Evolutionary conservation across 73 alveolate species (phyloP).

Genomic region (Uronychia setigera): DNA sequence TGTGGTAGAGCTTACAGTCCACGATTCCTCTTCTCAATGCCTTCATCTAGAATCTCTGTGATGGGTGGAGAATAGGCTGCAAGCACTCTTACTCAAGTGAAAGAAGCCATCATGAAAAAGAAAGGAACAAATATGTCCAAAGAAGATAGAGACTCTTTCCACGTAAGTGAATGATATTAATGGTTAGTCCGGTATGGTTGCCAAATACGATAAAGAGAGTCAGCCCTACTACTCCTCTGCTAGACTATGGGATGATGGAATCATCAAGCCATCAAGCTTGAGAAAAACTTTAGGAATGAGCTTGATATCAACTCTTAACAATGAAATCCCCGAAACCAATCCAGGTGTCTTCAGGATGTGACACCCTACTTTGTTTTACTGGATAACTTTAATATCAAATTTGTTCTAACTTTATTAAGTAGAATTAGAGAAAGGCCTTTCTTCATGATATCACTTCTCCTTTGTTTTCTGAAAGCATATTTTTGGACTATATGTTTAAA

Average conservation of each 20-base stretch:
- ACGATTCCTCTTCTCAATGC: constrained; percentile 91
- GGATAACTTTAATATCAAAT: too few relatives aligned
- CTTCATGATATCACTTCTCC: too few relatives aligned
- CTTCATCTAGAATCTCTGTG: constrained; percentile 90
- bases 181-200: constrained; percentile 36
- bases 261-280: constrained; percentile 79
- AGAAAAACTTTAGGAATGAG: constrained; percentile 84
- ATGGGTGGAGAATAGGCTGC: constrained; percentile 98
- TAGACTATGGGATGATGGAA: constrained; percentile 97
- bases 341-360: constrained; percentile 86
- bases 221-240: constrained; percentile 91
- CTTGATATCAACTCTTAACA: constrained; percentile 63
- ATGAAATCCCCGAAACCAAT: constrained; percentile 46
- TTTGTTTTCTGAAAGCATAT: too few relatives aligned
- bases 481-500: too few relatives aligned
- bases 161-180: constrained; percentile 13
- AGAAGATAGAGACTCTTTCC: constrained; percentile 46
- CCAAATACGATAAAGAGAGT: constrained; percentile 74
- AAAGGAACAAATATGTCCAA: constrained; percentile 38
- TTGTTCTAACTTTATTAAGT: too few relatives aligned
- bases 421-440: too few relatives aligned
- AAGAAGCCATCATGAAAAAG: constrained; percentile 29
- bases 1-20: constrained; percentile 98
- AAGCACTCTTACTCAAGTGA: constrained; percentile 60
- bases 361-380: too few relatives aligned